Evolutionary conservation across 257 asterid genomes (phyloP).

Genomic region (Lithospermum erythrorhizon): DNA sequence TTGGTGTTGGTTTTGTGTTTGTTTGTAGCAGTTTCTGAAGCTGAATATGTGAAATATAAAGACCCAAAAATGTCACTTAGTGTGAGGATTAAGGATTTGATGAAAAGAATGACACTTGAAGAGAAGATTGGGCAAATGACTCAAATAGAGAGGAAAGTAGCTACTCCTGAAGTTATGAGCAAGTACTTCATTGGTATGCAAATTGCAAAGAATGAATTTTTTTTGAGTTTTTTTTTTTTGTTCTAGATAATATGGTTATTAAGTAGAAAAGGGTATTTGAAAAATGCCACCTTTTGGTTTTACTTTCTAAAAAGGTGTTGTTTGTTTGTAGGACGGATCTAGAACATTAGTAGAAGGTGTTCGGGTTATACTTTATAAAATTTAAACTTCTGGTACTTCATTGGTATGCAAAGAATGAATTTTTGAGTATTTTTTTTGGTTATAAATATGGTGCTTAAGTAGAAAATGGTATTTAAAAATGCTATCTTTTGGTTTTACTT

Average conservation of each 20-base stretch:
- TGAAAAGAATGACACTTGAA: slow-evolving; percentile 13
- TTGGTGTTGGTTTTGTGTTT: background rate
- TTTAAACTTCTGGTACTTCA: too few relatives aligned
- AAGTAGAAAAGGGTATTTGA: background rate
- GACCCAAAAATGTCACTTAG: slow-evolving; percentile 9
- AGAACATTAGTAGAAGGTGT: too few relatives aligned
- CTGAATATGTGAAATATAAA: slow-evolving; percentile 7
- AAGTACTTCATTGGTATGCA: slow-evolving; percentile 13
- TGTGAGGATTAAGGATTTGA: slow-evolving; percentile 3
- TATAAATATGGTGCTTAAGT: too few relatives aligned
- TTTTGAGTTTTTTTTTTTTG: background rate
- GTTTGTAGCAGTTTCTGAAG: background rate
- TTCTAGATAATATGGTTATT: background rate
- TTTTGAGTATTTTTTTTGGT: too few relatives aligned
- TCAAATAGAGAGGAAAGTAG: slow-evolving; percentile 12
- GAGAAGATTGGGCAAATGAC: slow-evolving; percentile 22
- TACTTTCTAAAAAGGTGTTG: background rate
- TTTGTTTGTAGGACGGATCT: too few relatives aligned
- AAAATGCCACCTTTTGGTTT: background rate
- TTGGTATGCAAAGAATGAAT: too few relatives aligned
- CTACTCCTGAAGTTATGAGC: slow-evolving; percentile 5
- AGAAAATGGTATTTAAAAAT: too few relatives aligned
- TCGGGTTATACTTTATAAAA: too few relatives aligned
- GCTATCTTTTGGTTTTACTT: too few relatives aligned
- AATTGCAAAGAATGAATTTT: background rate